These are phyloP conservation scores for Lunularia cruciata DNA, from an alignment of 225 moss, liverwort and hornwort genomes.

Conservation along the genomic window DNA sequence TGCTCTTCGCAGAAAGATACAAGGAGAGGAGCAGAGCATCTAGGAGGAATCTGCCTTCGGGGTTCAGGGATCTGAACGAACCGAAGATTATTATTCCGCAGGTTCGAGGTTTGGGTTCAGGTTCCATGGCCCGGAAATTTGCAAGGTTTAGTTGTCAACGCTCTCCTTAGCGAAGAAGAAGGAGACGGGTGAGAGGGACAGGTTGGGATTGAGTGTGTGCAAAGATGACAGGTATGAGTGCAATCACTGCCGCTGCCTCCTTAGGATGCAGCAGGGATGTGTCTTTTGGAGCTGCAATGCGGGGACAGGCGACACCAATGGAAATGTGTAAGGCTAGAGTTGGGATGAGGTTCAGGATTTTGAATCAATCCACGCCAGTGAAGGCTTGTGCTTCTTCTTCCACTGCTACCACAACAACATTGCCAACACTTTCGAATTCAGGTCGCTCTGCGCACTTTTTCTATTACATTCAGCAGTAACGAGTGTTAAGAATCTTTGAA, in stretches of 20 bases:
- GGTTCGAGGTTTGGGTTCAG: too few relatives aligned
- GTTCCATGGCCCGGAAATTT: too few relatives aligned
- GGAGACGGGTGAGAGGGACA: neutral
- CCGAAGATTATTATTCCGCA: too few relatives aligned
- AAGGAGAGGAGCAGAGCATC: slow-evolving; percentile 4
- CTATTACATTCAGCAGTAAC: too few relatives aligned
- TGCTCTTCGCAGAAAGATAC: too few relatives aligned
- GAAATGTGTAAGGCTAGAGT: neutral
- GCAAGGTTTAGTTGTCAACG: too few relatives aligned
- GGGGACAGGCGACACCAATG: neutral
- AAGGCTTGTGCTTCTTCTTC: slow-evolving; percentile 7
- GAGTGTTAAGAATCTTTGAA: too few relatives aligned
- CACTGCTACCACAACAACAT: slow-evolving; percentile 14
- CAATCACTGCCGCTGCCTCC: neutral
- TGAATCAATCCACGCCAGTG: neutral
- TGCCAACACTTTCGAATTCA: too few relatives aligned
- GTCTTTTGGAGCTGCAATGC: slow-evolving; percentile 26
- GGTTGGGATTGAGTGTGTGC: neutral
- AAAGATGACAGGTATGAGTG: slow-evolving; percentile 30
- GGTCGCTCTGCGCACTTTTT: too few relatives aligned
- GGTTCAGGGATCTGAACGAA: neutral
- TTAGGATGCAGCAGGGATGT: slow-evolving; percentile 13
- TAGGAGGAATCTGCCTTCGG: slow-evolving; percentile 11
- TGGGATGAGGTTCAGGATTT: neutral
- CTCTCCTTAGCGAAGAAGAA: neutral